Evolutionary conservation across 805 yeast species (phyloP), one percentile per base, ranked within the genome.

Genomic region (Metschnikowia chrysomelidarum): DNA sequence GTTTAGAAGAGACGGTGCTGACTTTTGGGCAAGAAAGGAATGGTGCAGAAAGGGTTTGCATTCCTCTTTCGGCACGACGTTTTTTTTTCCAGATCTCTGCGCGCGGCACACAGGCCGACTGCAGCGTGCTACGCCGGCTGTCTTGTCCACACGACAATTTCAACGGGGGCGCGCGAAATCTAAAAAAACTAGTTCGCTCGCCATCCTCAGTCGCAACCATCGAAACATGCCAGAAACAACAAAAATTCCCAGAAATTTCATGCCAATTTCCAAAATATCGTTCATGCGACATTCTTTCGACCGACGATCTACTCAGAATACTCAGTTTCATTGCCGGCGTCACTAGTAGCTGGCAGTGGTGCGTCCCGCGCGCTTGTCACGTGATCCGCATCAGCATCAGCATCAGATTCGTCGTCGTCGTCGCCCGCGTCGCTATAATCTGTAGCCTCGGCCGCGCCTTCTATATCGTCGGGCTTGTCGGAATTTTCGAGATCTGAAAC

Each of bases 51-150:
- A 22, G 19, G 11, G 24, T 13, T 25, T 22, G 17, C 19, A 11
- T 8, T 8, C 14, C 19, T 17, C 17, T n/a, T 16, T 5, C 10
- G 26, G 14, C 23, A 11, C 30, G 27, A n/a, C 5, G 10, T 23
- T 16, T 6, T 40, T 28, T 41, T 41, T 37, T 39, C 27, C 34
- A 34, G 46, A 42, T 42, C 43, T 42, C 43, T 38, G 46, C 46
- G 46, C 46, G 38, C 18, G 17, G 22, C 31, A 20, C 10, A 14
- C 9, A 20, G 12, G 11, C 17, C 30, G 31, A n/a, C 23, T 18
- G 23, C 5, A 13, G 15, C 9, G 12, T 10, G 20, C 32, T 21
- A 28, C 17, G 34, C 27, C 22, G 24, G 18, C 31, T 32, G 34
- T 38, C 42, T 38, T 25, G 42, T 26, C 34, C 42, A 38, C 44